Conservation (phyloP, 768 basidiomycete genomes). For the Lentinus tigrinus region DNA sequence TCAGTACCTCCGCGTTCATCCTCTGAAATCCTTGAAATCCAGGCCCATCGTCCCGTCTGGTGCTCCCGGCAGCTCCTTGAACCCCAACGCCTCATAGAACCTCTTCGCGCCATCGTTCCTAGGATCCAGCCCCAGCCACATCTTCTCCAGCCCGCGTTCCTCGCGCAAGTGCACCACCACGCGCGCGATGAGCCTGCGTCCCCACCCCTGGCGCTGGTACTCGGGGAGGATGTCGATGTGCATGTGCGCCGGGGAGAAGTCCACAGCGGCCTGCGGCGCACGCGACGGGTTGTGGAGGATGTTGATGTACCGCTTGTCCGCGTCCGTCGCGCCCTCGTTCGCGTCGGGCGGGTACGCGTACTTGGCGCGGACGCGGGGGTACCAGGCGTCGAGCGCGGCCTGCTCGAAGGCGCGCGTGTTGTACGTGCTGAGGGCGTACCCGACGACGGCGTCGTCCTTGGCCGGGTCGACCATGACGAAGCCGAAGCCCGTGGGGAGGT, state of each 20-base stretch:
- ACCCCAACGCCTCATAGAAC: slow-evolving; percentile 67
- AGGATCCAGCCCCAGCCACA: slow-evolving; percentile 72
- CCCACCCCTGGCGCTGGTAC: slow-evolving; percentile 71
- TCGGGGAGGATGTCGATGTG: slow-evolving; percentile 71
- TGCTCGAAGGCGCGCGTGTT: slow-evolving; percentile 68
- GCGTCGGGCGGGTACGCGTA: slow-evolving; percentile 38
- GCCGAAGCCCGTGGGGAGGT: slow-evolving; percentile 62
- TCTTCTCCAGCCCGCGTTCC: slow-evolving; percentile 40
- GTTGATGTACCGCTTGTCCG: slow-evolving; percentile 42
- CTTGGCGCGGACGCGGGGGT: slow-evolving; percentile 56
- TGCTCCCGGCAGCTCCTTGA: slow-evolving; percentile 53
- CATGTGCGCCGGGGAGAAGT: slow-evolving; percentile 70
- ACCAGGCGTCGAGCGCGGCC: slow-evolving; percentile 58
- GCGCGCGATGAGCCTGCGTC: slow-evolving; percentile 55
- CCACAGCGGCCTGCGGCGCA: slow-evolving; percentile 52
- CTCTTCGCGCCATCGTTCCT: slow-evolving; percentile 56
- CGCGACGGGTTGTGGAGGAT: slow-evolving; percentile 35
- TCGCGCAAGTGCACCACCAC: slow-evolving; percentile 53
- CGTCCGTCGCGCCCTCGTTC: slow-evolving; percentile 21
- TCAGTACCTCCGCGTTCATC: too few species aligned
- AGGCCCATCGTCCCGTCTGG: slow-evolving; percentile 54
- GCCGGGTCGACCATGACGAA: slow-evolving; percentile 60
- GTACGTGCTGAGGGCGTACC: slow-evolving; percentile 66
- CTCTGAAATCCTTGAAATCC: slow-evolving; percentile 38
- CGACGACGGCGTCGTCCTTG: slow-evolving; percentile 48